Evolutionary conservation across 1,284 basidiomycete species (phyloP).

Genomic region (Marasmius tenuissimus): DNA sequence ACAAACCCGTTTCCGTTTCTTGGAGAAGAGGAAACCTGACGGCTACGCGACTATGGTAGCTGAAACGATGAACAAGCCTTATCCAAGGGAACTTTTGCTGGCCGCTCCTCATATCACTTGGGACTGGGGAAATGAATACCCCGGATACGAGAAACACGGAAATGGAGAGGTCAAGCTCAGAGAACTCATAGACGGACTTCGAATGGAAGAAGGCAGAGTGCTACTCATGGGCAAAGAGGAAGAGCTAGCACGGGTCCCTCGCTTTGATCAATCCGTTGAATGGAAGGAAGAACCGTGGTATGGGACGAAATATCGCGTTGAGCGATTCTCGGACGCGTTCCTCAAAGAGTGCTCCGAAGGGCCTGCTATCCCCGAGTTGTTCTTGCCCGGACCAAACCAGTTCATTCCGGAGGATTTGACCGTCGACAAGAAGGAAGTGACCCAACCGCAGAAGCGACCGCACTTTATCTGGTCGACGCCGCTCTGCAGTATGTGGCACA

Average conservation of each 20-base stretch:
- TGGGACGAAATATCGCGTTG: constrained; percentile 78
- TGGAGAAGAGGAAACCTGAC: constrained; percentile 83
- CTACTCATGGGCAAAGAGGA: constrained; percentile 77
- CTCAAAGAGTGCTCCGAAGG: constrained; percentile 35
- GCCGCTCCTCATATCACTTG: constrained; percentile 74
- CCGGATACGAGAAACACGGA: constrained; percentile 40
- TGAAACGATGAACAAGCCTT: constrained; percentile 77
- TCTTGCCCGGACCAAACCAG: constrained; percentile 83
- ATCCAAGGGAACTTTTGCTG: constrained; percentile 80
- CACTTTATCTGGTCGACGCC: constrained; percentile 73
- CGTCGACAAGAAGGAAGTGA: constrained; percentile 71
- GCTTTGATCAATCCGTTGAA: constrained; percentile 38
- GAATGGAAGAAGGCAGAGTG: constrained; percentile 65
- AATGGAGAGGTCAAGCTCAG: constrained; percentile 55
- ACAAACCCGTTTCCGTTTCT: constrained; percentile 83
- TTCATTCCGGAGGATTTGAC: constrained; percentile 90
- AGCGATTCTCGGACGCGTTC: constrained; percentile 67
- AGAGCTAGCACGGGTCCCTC: constrained; percentile 55
- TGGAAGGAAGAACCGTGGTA: constrained; percentile 87
- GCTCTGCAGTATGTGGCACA: constrained; percentile 84
- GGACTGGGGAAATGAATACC: constrained; percentile 56
- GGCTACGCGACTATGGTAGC: constrained; percentile 81
- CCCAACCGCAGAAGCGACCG: constrained; percentile 75
- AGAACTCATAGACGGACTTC: constrained; percentile 64
- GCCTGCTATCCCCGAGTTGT: constrained; percentile 57